phyloP scores from a whole-genome alignment of 192 early-diverging fungal genomes.

The Backusella circina region DNA sequence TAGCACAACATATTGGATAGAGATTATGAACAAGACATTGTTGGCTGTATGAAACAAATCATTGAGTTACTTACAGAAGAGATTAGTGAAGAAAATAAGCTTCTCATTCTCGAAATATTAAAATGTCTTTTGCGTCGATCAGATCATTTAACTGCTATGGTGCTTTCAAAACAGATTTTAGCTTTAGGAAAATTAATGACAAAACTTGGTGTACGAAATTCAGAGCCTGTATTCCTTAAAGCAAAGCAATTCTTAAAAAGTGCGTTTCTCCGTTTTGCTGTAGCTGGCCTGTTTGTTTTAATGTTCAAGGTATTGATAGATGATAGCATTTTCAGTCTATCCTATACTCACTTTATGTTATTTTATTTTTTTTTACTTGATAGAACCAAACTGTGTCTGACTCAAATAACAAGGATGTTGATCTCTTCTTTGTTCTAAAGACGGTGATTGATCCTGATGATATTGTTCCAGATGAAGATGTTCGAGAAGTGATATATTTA shows the following conservation, averaged over 20 bases:
- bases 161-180: slow-evolving; percentile 56
- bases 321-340: background rate
- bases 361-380: background rate
- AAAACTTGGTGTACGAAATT: slow-evolving; percentile 36
- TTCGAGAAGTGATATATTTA: slow-evolving; percentile 33
- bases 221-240: slow-evolving; percentile 43
- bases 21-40: slow-evolving; percentile 34
- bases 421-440: slow-evolving; percentile 51
- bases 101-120: slow-evolving; percentile 49
- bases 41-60: slow-evolving; percentile 36
- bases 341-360: background rate
- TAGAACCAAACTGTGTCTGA: slow-evolving; percentile 38
- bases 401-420: slow-evolving; percentile 41
- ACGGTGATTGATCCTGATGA: slow-evolving; percentile 47
- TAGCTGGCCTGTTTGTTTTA: slow-evolving; percentile 57
- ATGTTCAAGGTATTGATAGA: slow-evolving; percentile 50
- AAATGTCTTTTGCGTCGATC: slow-evolving; percentile 47
- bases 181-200: slow-evolving; percentile 54
- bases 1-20: slow-evolving; percentile 41
- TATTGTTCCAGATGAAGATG: slow-evolving; percentile 39
- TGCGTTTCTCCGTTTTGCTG: slow-evolving; percentile 52
- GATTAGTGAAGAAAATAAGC: slow-evolving; percentile 54
- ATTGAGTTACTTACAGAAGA: slow-evolving; percentile 38
- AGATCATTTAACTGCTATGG: slow-evolving; percentile 50
- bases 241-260: slow-evolving; percentile 49